Conservation (phyloP, 2,329 filamentous ascomycete species). For the Xylariaceae sp. region DNA sequence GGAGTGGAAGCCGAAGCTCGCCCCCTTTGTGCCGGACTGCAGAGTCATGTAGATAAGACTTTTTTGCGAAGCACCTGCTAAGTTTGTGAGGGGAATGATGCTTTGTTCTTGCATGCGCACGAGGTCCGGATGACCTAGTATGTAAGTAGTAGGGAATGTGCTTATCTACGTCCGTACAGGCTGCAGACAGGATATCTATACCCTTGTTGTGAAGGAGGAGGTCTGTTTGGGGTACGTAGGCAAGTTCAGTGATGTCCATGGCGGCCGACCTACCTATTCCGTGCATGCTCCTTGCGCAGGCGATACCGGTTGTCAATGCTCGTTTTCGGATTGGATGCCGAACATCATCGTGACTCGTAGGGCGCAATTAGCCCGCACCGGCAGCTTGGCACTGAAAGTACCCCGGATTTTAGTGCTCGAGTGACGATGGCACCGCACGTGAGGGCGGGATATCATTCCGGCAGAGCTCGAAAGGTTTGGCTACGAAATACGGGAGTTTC, state of each 20-base stretch:
- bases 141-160: neutral
- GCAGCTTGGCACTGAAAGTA: too few species aligned
- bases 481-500: too few species aligned
- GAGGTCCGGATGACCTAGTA: neutral
- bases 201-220: neutral
- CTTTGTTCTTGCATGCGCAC: neutral
- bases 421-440: too few species aligned
- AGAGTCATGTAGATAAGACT: neutral
- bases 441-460: too few species aligned
- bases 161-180: neutral
- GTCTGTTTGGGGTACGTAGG: neutral
- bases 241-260: neutral
- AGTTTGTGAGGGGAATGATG: conserved; percentile 4
- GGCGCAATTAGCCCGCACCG: neutral
- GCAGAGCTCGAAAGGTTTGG: too few species aligned
- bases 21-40: neutral
- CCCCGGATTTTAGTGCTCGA: too few species aligned
- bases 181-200: conserved; percentile 1
- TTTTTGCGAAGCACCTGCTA: neutral
- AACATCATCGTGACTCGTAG: conserved; percentile 4
- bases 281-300: too few species aligned
- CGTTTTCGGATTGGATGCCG: conserved; percentile 4
- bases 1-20: neutral
- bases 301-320: too few species aligned
- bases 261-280: too few species aligned